phyloP scores from a whole-genome alignment of 345 rosid genomes.

The Excoecaria cochinchinensis region DNA sequence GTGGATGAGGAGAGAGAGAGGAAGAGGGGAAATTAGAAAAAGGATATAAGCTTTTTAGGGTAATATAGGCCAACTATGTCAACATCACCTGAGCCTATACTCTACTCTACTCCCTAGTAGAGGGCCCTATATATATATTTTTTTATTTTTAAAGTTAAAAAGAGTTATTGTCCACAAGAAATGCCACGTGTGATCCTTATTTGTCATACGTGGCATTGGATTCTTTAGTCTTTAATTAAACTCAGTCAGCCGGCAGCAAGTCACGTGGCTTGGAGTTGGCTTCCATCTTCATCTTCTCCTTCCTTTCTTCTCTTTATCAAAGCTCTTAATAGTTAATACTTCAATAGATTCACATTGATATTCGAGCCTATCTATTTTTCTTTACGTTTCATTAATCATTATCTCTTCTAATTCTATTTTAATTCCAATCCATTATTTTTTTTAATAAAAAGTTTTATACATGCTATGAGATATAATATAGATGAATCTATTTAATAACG shows the following conservation, averaged over 20 bases:
- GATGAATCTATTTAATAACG: too few species aligned
- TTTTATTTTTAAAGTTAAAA: constrained; percentile 17
- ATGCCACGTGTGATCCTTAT: not conserved
- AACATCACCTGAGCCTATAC: not conserved
- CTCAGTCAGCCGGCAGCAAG: not conserved
- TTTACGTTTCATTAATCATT: too few species aligned
- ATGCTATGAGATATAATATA: too few species aligned
- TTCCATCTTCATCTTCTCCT: not conserved
- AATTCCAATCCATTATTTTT: too few species aligned
- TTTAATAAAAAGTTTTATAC: too few species aligned
- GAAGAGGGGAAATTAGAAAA: not conserved
- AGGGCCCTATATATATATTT: not conserved
- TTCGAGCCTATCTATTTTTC: too few species aligned
- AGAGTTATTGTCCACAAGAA: not conserved
- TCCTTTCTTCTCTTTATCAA: too few species aligned
- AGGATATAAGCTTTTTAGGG: not conserved
- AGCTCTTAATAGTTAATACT: too few species aligned
- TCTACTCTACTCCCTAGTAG: too few species aligned
- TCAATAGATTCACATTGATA: too few species aligned
- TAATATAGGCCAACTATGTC: constrained; percentile 6
- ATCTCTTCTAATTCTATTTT: too few species aligned
- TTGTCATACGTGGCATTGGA: constrained; percentile 3
- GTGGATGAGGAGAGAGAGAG: constrained; percentile 6
- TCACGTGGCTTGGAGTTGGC: constrained; percentile 6
- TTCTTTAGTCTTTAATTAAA: not conserved